Evolutionary conservation across 345 rosid species (phyloP), one percentile per base, ranked within the genome.

Genomic region (Citrus reticulata): DNA sequence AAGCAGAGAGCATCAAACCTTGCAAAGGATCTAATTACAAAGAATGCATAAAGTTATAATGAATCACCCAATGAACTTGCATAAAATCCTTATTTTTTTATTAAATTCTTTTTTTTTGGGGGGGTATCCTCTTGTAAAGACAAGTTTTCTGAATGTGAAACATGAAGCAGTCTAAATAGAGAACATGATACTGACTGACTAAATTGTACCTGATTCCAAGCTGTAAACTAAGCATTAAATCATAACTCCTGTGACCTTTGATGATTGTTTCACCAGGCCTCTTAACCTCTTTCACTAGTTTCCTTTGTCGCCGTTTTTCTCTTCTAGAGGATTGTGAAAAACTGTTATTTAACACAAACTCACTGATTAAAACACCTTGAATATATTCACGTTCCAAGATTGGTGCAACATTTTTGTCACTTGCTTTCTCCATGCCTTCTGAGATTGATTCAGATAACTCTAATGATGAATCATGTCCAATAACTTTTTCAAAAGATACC

Each of bases 281-380:
- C 86, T 91, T 93, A 78, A 91, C 90, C 78, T 93, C 99, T 84
- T 86, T 93, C 11, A 84, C 92, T 54, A 92, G 86, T 80, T 88
- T 92, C 81, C 80, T 90, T 34, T 96, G 91, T 70, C 90, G 80
- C 65, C 88, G 86, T 78, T 87, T 96, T 20, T 90, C 90, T 83
- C 97, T 90, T 87, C 95, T 93, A 30, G 99, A 92, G 68, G 88
- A 63, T 40, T 90, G 76, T 13, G 98, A 87, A 79, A 93, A 93
- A 75, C 85, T 81, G 77, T 87, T 83, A 80, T 91, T 83, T 40
- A 93, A 84, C 76, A 96, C 99, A 78, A 94, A 83, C 83, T 96
- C 98, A 79, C 91, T 96, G 20, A 96, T 96, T 77, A 93, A 85
- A 79, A 96, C 97, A 77, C 98, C 99, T 88, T 96, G 99, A 97